phyloP scores from a whole-genome alignment of 306 rosid species.

The Inga oerstediana region DNA sequence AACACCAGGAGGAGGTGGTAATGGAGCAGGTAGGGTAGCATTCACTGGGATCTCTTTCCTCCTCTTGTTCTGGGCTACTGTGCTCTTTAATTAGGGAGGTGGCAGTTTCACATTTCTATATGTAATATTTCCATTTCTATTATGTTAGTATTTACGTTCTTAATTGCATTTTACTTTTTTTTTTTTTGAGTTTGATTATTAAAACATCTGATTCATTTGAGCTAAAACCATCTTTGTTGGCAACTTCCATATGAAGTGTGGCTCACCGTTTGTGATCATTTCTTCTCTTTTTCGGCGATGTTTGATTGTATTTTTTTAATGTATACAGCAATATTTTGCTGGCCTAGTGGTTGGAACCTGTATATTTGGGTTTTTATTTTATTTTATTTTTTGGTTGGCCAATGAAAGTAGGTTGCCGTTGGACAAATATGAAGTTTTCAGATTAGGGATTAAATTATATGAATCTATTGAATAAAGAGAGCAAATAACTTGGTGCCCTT shows the following conservation, averaged over 20 bases:
- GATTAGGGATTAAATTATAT: no score
- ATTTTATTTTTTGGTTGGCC: no score
- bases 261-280: not conserved
- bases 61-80: constrained; percentile 47
- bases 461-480: no score
- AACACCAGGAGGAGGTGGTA: constrained; percentile 30
- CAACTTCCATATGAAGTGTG: not conserved
- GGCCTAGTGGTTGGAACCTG: not conserved
- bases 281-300: not conserved
- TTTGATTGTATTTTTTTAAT: not conserved
- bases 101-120: constrained; percentile 13
- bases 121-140: constrained; percentile 14
- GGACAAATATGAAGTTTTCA: no score
- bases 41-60: constrained; percentile 50
- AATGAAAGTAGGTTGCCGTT: no score
- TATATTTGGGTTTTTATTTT: no score
- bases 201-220: constrained; percentile 37
- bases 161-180: constrained; percentile 24
- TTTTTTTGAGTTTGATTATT: not conserved
- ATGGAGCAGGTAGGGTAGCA: constrained; percentile 39
- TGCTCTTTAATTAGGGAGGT: constrained; percentile 41
- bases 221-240: constrained; percentile 6
- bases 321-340: not conserved
- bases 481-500: no score
- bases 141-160: constrained; percentile 8